Base-by-base conservation (phyloP, 1,139 yeast genomes). In the Yamadazyma spencermartinsiae region DNA sequence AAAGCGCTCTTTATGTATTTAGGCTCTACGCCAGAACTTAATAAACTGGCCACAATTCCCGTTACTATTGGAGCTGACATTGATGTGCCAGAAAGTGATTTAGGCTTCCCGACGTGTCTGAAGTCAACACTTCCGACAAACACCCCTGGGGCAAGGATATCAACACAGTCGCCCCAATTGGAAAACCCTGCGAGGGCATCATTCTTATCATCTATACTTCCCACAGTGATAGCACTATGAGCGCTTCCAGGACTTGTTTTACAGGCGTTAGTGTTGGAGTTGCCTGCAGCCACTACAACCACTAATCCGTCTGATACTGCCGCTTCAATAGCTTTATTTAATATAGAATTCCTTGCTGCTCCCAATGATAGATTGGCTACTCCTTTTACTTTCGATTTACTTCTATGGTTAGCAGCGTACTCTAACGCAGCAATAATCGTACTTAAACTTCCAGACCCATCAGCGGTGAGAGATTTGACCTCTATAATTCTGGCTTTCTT, bases 281-380 rank as follows among this genome's bases (percentile, higher is more conserved):
- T 89, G 1, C 97, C 97, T 1, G 96, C 96, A 0, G 96, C 96
- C 2, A 76, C 94, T n/a, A 87, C 87, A 18, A 87, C 72, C 1
- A 87, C 78, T 32, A 90, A 55, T 0, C 96, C 97, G 1, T 84
- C 72, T 11, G 76, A 71, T 8, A 70, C 68, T 0, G 92, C 88
- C 13, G 86, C 90, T 45, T 76, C 74, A 2, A 89, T 74, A 0
- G 95, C 96, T 27, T 74, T 68, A 52, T 87, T 86, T 43, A 89
- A 66, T 2, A 86, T 74, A 0, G 70, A 57, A 54, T 83, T 86
- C 40, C 76, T 77, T 2, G 76, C 66, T 0, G 95, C 81, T 0
- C 96, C 96, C 25, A 88, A 66, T 0, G 95, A 85, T 52, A 88
- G 65, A 52, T 87, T 88, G n/a, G 83, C 87, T 6, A 88, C 86